These are phyloP conservation scores for Eucalyptus erythrocorys DNA, from an alignment of 345 rosid genomes.

Conservation along the genomic window DNA sequence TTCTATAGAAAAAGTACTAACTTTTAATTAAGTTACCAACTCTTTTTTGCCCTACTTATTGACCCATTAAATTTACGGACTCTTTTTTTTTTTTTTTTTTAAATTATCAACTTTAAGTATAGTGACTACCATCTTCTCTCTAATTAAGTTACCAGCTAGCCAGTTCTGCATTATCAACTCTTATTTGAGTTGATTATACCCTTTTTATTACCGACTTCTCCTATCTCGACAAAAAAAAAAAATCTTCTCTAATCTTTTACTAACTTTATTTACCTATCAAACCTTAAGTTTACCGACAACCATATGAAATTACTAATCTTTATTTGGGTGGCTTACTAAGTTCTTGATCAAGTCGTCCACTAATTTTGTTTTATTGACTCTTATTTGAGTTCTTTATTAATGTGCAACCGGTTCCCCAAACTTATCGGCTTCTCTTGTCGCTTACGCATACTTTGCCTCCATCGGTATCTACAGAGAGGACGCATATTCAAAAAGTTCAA, in stretches of 20 bases:
- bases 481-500: background rate
- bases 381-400: background rate
- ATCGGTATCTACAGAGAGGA: background rate
- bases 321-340: background rate
- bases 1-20: background rate
- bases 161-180: background rate
- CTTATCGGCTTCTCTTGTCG: background rate
- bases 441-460: background rate
- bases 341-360: background rate
- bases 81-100: background rate
- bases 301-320: background rate
- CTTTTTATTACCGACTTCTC: background rate
- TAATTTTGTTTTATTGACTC: background rate
- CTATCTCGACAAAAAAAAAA: background rate
- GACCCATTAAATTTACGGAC: background rate
- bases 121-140: background rate
- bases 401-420: background rate
- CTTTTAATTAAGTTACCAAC: background rate
- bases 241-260: background rate
- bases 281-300: background rate
- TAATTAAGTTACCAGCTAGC: background rate
- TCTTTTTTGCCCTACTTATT: background rate
- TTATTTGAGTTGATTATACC: background rate
- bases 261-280: background rate
- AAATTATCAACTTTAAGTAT: background rate